phyloP scores from a whole-genome alignment of 768 basidiomycete genomes.

The Panus rudis region DNA sequence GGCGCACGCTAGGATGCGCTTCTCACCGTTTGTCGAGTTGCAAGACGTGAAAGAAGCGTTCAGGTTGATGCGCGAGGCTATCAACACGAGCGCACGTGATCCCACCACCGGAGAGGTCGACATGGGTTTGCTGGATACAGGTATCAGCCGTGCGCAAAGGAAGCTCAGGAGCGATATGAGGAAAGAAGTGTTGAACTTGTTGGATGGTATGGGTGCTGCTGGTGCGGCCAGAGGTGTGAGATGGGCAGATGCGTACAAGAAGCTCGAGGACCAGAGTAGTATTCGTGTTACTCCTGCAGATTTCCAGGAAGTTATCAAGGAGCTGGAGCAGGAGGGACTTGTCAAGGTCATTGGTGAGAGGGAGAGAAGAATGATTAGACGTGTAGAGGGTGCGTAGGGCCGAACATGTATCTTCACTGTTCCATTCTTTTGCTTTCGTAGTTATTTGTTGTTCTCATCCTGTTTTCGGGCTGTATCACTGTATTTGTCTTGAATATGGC shows the following conservation, averaged over 20 bases:
- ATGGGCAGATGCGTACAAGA: conserved; percentile 78
- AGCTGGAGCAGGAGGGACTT: conserved; percentile 77
- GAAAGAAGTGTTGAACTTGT: conserved; percentile 62
- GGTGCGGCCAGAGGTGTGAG: conserved; percentile 56
- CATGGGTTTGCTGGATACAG: conserved; percentile 91
- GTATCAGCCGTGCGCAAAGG: conserved; percentile 82
- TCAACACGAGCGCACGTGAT: conserved; percentile 92
- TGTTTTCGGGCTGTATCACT: neutral
- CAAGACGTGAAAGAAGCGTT: conserved; percentile 86
- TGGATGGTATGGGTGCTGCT: conserved; percentile 43
- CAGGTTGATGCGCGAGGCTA: conserved; percentile 94
- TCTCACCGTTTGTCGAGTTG: conserved; percentile 80
- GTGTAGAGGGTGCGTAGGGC: conserved; percentile 42
- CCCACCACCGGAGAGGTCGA: conserved; percentile 96
- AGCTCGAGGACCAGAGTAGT: conserved; percentile 78
- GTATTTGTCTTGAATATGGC: neutral
- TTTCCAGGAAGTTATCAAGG: conserved; percentile 73
- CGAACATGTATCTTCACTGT: neutral
- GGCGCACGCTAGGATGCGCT: conserved; percentile 94
- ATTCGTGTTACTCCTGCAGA: conserved; percentile 73
- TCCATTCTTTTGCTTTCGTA: neutral
- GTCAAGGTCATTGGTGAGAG: conserved; percentile 84
- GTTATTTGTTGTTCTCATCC: neutral
- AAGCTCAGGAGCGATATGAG: conserved; percentile 87
- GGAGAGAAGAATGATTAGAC: conserved; percentile 74